These are phyloP conservation scores for Fraxinus baroniana DNA, from an alignment of 305 asterid species.

Conservation along the genomic window DNA sequence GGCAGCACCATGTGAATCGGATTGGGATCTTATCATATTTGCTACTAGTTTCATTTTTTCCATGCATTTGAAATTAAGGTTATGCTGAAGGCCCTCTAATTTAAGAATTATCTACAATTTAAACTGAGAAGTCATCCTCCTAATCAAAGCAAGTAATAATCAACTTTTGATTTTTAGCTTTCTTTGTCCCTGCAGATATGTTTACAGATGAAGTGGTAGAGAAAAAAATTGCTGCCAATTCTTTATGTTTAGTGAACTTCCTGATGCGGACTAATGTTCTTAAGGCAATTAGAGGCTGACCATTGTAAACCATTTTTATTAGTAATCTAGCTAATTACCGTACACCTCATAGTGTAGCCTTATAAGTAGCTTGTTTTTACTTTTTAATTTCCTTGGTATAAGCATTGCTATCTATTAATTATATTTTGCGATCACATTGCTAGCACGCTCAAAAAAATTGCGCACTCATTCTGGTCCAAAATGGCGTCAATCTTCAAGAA, in stretches of 20 bases:
- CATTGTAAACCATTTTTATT: neutral
- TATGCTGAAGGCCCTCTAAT: neutral
- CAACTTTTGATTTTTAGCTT: neutral
- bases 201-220: neutral
- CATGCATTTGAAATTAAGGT: neutral
- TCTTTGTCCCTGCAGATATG: conserved; percentile 5
- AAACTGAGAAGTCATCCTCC: neutral
- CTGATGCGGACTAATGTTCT: neutral
- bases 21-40: neutral
- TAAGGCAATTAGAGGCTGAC: neutral
- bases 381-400: neutral
- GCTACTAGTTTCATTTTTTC: neutral
- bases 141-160: neutral
- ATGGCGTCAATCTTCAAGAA: neutral
- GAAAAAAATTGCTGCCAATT: neutral
- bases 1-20: no score
- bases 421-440: neutral
- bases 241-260: conserved; percentile 10
- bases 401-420: neutral
- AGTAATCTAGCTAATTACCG: neutral
- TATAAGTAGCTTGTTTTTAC: neutral
- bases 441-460: neutral
- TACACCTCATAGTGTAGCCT: conserved; percentile 2
- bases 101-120: neutral
- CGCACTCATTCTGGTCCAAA: neutral